Base-by-base conservation (phyloP, 176 grass and related monocot species). In the Urochloa ruziziensis region DNA sequence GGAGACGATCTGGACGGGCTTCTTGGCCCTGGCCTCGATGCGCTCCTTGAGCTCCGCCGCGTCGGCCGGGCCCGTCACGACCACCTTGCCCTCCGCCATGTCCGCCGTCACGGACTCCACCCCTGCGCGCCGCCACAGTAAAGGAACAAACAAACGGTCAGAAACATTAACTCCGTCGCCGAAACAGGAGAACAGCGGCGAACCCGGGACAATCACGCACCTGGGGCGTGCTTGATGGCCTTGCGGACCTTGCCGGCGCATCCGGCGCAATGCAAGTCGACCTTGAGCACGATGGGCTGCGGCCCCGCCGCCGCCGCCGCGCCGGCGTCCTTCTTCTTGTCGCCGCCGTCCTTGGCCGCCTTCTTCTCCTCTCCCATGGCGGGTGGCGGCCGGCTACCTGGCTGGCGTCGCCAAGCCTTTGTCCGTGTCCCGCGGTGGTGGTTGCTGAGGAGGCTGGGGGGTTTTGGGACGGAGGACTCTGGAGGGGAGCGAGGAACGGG, bases 201-300 rank as follows among this genome's bases (percentile, higher is more conserved):
- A 67, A n/a, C n/a, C 18, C 34, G 4, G 53, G 23, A 57, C 23
- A 4, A 51, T 30, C 6, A 70, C 69, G 37, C 58, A 94, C 93
- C 93, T 61, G 79, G 65, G 32, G 86, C 59, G 33, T 10, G 27
- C 82, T 77, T 94, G 81, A 94, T 84, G 67, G 86, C 83, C 73
- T 67, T 82, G 72, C 83, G 80, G 56, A 94, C 85, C 84, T 94
- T 94, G 70, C 37, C 62, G 29, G 93, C 90, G 84, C 93, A 94
- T 10, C 93, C 93, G 46, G 90, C 89, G 84, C 92, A 94, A 79
- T 94, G 92, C 92, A 94, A 79, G 48, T 94, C 92, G 36, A 91
- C 79, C 87, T 91, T 94, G 21, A 94, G 77, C 10, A 89, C 87
- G 24, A 94, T 84, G 18, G 78, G 42, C 62, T 85, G 70, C 52